phyloP scores from a whole-genome alignment of 805 yeast species.

The Blastobotrys attinorum region DNA sequence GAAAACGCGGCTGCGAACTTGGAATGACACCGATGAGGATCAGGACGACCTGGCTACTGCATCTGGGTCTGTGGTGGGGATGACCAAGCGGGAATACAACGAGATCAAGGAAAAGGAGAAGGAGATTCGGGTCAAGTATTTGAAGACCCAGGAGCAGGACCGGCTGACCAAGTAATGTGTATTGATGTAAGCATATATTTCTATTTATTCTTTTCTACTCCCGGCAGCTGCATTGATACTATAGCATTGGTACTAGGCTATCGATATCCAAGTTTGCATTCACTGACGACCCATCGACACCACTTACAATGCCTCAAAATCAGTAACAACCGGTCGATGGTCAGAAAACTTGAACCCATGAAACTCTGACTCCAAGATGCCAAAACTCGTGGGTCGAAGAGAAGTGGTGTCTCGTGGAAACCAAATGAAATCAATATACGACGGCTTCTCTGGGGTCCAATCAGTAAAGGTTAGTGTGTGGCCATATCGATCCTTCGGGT shows the following conservation, averaged over 20 bases:
- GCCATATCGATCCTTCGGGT: neutral
- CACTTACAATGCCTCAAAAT: neutral
- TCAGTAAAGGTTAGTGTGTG: constrained; percentile 4
- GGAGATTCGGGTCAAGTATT: constrained; percentile 7
- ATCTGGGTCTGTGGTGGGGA: constrained; percentile 6
- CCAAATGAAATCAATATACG: constrained; percentile 5
- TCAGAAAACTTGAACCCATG: constrained; percentile 4
- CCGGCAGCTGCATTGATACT: too few relatives aligned
- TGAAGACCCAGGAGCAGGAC: neutral
- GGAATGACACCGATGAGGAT: constrained; percentile 47
- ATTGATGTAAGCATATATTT: too few relatives aligned
- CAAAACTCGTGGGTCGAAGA: constrained; percentile 1
- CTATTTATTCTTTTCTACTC: too few relatives aligned
- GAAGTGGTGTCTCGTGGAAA: neutral
- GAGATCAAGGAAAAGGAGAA: constrained; percentile 12
- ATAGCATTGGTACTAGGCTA: too few relatives aligned
- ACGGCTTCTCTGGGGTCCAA: neutral
- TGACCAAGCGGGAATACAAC: constrained; percentile 8
- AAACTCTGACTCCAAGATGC: constrained; percentile 3
- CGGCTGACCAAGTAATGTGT: neutral
- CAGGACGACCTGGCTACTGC: constrained; percentile 13
- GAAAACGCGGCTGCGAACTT: constrained; percentile 55
- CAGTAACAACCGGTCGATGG: constrained; percentile 4
- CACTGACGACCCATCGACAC: too few relatives aligned
- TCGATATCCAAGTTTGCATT: too few relatives aligned